Base-by-base conservation (phyloP, 257 asterid species). In the Euphrasia confusa region DNA sequence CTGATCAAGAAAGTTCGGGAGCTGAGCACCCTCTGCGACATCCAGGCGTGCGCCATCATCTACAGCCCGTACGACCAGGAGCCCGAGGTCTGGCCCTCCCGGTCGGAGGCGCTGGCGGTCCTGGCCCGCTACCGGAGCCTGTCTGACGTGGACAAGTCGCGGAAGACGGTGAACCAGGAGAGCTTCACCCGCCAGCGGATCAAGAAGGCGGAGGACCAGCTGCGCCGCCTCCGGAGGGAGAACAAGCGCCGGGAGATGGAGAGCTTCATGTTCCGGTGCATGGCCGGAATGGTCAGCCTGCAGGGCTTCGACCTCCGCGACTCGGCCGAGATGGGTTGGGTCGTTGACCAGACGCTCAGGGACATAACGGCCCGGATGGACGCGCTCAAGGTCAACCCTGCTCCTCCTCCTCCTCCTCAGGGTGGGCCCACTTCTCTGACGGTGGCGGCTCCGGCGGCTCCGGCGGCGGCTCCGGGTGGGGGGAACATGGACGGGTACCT, bases 31-130 rank as follows among this genome's bases (percentile, higher is more conserved):
- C 80, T 81, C 0, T 78, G 87, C 44, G 87, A 71, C 12, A 79
- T 81, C 3, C 75, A 73, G 0, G 80, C 82, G 2, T 78, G 82
- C 33, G 77, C 64, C 5, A 67, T 81, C 44, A 68, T 81, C 61
- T 81, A 75, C 71, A 71, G 84, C 69, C 77, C 33, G 3, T 78
- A 61, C 63, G 79, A 81, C 2, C 15, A 62, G 1, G 69, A 53
- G 50, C 84, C 84, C 54, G 76, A 47, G 74, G 82, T 71, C 0
- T 81, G 87, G 87, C 87, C 87, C 4, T 64, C 78, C 11, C 56
- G 3, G 4, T 54, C 30, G 2, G 80, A 35, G 2, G 87, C 78
- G 1, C 64, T 62, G 65, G 64, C 55, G 2, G 77, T 81, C 24
- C 64, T 81, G 14, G 70, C 71, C 50, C 73, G 83, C 13, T 77